These are phyloP conservation scores for Candolleomyces eurysporus DNA, from an alignment of 768 basidiomycete genomes.

Conservation along the genomic window DNA sequence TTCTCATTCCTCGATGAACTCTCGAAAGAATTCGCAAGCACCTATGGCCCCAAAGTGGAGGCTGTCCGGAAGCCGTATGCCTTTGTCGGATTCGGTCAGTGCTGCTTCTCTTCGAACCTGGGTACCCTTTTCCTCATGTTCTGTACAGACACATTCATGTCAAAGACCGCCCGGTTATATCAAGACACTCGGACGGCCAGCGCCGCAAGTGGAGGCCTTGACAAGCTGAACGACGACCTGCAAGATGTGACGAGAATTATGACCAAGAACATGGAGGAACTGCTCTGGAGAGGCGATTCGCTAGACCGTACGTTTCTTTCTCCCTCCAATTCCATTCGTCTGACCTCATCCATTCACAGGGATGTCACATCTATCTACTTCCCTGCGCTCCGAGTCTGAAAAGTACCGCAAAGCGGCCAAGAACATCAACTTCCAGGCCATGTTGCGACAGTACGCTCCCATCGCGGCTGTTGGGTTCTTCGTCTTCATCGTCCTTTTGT, in stretches of 20 bases:
- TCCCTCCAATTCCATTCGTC: neutral
- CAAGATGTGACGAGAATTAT: slow-evolving; percentile 99
- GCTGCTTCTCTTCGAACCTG: neutral
- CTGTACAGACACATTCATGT: slow-evolving; percentile 91
- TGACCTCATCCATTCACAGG: slow-evolving; percentile 41
- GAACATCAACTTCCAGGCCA: slow-evolving; percentile 91
- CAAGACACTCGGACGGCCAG: slow-evolving; percentile 87
- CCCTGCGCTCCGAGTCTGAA: slow-evolving; percentile 92
- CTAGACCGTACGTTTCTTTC: slow-evolving; percentile 71
- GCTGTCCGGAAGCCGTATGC: slow-evolving; percentile 95
- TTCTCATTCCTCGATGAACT: slow-evolving; percentile 98
- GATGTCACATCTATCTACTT: slow-evolving; percentile 96
- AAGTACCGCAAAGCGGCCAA: slow-evolving; percentile 95
- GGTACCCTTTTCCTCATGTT: slow-evolving; percentile 5
- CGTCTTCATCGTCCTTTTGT: slow-evolving; percentile 73
- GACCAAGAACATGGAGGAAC: slow-evolving; percentile 99
- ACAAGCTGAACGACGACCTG: slow-evolving; percentile 91
- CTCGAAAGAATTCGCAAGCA: slow-evolving; percentile 90
- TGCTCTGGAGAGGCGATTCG: slow-evolving; percentile 97
- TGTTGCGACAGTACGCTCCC: slow-evolving; percentile 95
- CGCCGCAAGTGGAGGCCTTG: slow-evolving; percentile 69
- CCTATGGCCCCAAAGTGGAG: slow-evolving; percentile 93
- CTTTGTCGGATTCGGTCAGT: slow-evolving; percentile 90
- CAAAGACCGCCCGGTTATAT: slow-evolving; percentile 93
- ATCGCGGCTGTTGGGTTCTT: slow-evolving; percentile 80